Percentiles rank a stretch among this genome's conserved stretches.
Conservation (phyloP, 768 basidiomycete species). For the Kwoniella bestiolae region DNA sequence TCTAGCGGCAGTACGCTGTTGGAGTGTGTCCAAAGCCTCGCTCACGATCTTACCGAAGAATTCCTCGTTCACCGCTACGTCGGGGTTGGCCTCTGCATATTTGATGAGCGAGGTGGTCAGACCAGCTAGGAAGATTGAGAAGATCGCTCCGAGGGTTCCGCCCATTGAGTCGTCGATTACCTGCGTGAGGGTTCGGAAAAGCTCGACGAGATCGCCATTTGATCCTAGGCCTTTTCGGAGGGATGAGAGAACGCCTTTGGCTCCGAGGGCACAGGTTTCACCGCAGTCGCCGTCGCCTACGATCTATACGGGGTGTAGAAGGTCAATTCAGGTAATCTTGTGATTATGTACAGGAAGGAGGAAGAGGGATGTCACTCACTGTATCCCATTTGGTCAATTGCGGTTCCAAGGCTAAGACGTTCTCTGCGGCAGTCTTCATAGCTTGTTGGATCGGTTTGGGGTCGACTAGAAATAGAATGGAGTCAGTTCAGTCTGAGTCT, state of each 20-base stretch:
- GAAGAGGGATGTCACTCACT: constrained; percentile 39
- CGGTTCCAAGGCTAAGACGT: constrained; percentile 48
- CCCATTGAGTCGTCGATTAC: constrained; percentile 55
- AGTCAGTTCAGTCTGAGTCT: no score
- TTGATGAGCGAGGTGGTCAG: constrained; percentile 45
- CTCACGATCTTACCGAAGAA: constrained; percentile 41
- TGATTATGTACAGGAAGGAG: no score
- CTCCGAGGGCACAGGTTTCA: constrained; percentile 52
- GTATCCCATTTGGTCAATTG: constrained; percentile 54
- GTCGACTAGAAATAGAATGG: constrained; percentile 5
- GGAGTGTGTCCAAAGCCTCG: constrained; percentile 43
- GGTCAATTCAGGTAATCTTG: no score
- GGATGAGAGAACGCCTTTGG: constrained; percentile 45
- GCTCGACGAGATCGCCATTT: constrained; percentile 49
- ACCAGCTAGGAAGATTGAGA: constrained; percentile 55
- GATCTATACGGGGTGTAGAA: constrained; percentile 29
- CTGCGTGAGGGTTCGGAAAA: constrained; percentile 50
- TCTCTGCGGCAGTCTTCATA: constrained; percentile 45
- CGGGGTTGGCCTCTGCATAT: constrained; percentile 19
- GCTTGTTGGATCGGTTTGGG: constrained; percentile 32
- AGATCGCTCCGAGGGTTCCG: constrained; percentile 54
- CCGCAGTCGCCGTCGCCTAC: constrained; percentile 57
- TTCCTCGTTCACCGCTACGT: constrained; percentile 23
- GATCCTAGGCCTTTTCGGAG: constrained; percentile 40
- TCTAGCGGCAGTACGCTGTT: constrained; percentile 53